These are phyloP conservation scores for Lathyrus aphaca DNA, from an alignment of 306 rosid genomes.

Conservation along the genomic window DNA sequence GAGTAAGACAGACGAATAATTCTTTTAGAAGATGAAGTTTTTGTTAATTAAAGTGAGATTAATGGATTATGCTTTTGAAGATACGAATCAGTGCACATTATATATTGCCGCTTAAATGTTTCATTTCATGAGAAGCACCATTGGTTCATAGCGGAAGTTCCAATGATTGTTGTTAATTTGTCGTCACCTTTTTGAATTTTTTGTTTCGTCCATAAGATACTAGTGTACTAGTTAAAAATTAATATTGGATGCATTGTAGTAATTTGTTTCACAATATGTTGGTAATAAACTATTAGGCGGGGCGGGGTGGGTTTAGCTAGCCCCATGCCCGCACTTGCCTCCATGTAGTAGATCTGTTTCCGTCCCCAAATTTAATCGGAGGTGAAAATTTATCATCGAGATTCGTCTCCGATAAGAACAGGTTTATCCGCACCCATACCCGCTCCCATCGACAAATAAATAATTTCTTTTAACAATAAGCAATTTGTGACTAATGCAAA, in stretches of 20 bases:
- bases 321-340: too few species aligned
- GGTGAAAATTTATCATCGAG: too few species aligned
- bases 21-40: constrained; percentile 15
- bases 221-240: neutral
- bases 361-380: too few species aligned
- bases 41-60: neutral
- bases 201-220: neutral
- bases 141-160: neutral
- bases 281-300: too few species aligned
- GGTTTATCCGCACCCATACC: too few species aligned
- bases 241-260: neutral
- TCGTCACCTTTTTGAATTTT: neutral
- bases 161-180: neutral
- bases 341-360: too few species aligned
- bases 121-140: neutral
- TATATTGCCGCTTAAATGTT: neutral
- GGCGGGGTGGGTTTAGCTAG: too few species aligned
- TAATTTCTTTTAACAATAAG: too few species aligned
- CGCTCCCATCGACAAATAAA: too few species aligned
- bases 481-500: too few species aligned
- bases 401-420: too few species aligned
- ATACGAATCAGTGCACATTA: constrained; percentile 36
- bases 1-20: constrained; percentile 22
- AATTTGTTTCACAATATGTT: too few species aligned
- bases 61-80: constrained; percentile 42